phyloP scores from a whole-genome alignment of 164 flowering plant genomes.

The Buxus sempervirens region DNA sequence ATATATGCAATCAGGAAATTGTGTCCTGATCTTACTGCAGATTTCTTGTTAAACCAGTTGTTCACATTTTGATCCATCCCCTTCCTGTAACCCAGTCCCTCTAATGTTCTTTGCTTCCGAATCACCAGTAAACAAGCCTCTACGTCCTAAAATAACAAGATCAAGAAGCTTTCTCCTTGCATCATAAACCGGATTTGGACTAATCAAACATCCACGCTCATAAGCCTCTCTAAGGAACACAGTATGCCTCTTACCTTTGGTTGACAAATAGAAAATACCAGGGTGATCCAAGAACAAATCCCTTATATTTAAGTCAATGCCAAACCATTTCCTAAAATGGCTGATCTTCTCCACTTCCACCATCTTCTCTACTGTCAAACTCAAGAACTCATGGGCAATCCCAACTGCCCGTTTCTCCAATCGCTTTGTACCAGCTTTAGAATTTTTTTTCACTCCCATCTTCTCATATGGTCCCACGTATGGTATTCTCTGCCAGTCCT shows the following conservation, averaged over 20 bases:
- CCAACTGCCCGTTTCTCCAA: constrained; percentile 86
- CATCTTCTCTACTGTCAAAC: constrained; percentile 74
- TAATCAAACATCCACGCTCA: constrained; percentile 63
- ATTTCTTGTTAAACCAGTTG: not conserved
- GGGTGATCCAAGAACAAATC: constrained; percentile 92
- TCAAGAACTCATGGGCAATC: constrained; percentile 81
- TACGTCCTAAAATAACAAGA: constrained; percentile 67
- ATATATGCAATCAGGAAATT: too few species aligned
- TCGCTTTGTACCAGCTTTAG: constrained; percentile 39
- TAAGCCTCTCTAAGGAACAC: constrained; percentile 85
- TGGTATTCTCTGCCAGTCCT: constrained; percentile 73
- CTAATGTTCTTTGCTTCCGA: not conserved
- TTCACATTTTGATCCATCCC: not conserved
- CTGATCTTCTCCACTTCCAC: constrained; percentile 96
- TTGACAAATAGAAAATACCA: constrained; percentile 79
- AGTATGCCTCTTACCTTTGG: constrained; percentile 76
- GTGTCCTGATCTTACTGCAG: not conserved
- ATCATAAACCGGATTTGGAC: constrained; percentile 72
- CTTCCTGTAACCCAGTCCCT: constrained; percentile 4
- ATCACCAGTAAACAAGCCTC: constrained; percentile 29
- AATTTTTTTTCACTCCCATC: constrained; percentile 28
- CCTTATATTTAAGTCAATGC: constrained; percentile 76
- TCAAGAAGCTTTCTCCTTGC: constrained; percentile 79
- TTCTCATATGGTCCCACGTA: constrained; percentile 83
- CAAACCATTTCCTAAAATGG: constrained; percentile 84